Percentiles rank a stretch among this genome's conserved stretches.
phyloP scores from a whole-genome alignment of 1,139 yeast genomes.

The Hanseniaspora gamundiae region DNA sequence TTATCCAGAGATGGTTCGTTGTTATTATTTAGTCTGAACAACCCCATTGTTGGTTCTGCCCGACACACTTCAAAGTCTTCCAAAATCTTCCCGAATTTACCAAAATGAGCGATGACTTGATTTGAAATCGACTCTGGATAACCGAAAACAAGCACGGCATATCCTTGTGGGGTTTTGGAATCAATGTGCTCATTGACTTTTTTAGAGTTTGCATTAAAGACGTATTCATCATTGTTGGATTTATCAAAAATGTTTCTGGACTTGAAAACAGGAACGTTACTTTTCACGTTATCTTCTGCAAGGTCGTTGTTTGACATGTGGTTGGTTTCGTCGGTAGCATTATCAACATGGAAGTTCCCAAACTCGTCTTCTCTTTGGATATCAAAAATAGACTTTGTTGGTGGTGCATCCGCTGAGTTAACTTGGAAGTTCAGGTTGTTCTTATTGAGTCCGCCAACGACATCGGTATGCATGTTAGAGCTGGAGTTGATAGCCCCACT shows the following conservation, averaged over 20 bases:
- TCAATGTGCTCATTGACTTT: not conserved
- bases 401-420: conserved; percentile 35
- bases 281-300: conserved; percentile 1
- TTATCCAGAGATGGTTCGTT: conserved; percentile 6
- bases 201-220: conserved; percentile 16
- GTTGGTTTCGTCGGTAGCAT: not conserved
- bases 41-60: conserved; percentile 14
- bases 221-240: conserved; percentile 14
- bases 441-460: not conserved
- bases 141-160: conserved; percentile 78
- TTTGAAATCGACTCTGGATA: conserved; percentile 68
- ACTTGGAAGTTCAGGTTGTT: conserved; percentile 2
- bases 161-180: conserved; percentile 26
- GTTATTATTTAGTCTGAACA: conserved; percentile 11
- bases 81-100: conserved; percentile 66
- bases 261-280: conserved; percentile 2
- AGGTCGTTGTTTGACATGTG: conserved; percentile 1
- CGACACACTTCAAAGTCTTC: conserved; percentile 51
- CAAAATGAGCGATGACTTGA: conserved; percentile 59
- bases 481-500: not conserved
- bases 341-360: conserved; percentile 13
- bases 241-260: conserved; percentile 8
- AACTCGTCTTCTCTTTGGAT: conserved; percentile 26
- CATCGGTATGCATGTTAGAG: not conserved
- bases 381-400: conserved; percentile 47